Base-by-base conservation (phyloP, 2,329 filamentous ascomycete genomes). In the Scytalidium lignicola region DNA sequence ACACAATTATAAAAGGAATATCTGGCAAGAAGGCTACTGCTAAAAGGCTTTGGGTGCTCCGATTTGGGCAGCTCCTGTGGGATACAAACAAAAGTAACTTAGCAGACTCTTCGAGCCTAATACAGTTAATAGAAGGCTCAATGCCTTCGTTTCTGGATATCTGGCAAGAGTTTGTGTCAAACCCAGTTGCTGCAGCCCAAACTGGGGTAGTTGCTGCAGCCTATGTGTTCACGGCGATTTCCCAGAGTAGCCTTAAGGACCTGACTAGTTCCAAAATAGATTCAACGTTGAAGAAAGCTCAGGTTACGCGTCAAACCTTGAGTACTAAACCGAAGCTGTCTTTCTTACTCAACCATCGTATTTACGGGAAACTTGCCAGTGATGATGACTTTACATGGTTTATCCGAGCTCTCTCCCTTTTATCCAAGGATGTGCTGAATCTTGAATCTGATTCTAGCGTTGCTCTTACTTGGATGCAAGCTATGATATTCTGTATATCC, bases 341-440 rank as follows among this genome's bases (percentile, higher is more conserved):
- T 0, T 93, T 95, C 65, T 72, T 97, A 18, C 75, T 97, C 5
- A 96, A 88, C 60, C 79, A 86, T 28, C 86, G 88, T 53, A 81
- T 96, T 4, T 97, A 93, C 68, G 83, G 85, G 32, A 96, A 96
- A 63, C 62, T 96, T 20, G 75, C 78, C 2, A 70, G 75, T 1
- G 82, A 86, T 49, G 87, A 91, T 47, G 93, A 99, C 59, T 73
- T 90, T 18, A 74, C 73, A 47, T 96, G 93, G 88, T 78, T 88
- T 46, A 73, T 84, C 40, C 80, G 82, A 55, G 85, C 90, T 23
- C 72, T 97, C 44, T 71, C 78, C 15, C 78, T 83, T 21, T 70
- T 86, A 15, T 77, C 83, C 15, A 65, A 73, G 15, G 72, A 74
- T 17, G 65, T 90, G 13, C 51, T 49, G 46, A 44, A 44, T 2